Evolutionary conservation across 169 alveolate species (phyloP).

Genomic region (Eimeria tenella): DNA sequence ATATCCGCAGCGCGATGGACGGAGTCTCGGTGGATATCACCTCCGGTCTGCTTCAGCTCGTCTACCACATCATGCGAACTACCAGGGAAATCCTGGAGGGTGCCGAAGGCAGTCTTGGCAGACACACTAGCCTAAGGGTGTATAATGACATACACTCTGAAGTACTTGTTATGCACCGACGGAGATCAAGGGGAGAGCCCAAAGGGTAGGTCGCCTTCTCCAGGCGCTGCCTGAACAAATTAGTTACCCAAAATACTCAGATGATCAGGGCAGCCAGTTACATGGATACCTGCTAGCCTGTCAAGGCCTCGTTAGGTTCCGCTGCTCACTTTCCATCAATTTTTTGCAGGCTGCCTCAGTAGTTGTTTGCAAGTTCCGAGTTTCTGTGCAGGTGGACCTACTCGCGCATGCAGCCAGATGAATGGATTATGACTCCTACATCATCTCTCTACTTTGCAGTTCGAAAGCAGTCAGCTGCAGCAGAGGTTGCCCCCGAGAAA

Average conservation of each 20-base stretch:
- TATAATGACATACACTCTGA: slow-evolving; percentile 75
- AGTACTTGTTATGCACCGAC: slow-evolving; percentile 75
- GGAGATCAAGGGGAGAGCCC: slow-evolving; percentile 55
- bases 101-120: slow-evolving; percentile 69
- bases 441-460: slow-evolving; percentile 65
- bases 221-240: not conserved
- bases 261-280: too few species aligned
- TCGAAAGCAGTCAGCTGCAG: slow-evolving; percentile 50
- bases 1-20: slow-evolving; percentile 58
- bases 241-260: not conserved
- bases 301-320: not conserved
- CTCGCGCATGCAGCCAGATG: slow-evolving; percentile 66
- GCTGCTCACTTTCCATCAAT: not conserved
- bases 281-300: too few species aligned
- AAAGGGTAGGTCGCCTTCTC: not conserved
- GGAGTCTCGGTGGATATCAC: slow-evolving; percentile 78
- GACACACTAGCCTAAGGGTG: slow-evolving; percentile 73
- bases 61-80: slow-evolving; percentile 50
- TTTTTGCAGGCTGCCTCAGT: not conserved
- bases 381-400: slow-evolving; percentile 66
- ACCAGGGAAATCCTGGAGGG: slow-evolving; percentile 51
- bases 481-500: slow-evolving; percentile 30
- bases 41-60: slow-evolving; percentile 76
- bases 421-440: slow-evolving; percentile 77
- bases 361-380: not conserved